Evolutionary conservation across 805 yeast genomes (phyloP), one percentile per base, ranked within the genome.

Genomic region (Monosporozyma aquatica): DNA sequence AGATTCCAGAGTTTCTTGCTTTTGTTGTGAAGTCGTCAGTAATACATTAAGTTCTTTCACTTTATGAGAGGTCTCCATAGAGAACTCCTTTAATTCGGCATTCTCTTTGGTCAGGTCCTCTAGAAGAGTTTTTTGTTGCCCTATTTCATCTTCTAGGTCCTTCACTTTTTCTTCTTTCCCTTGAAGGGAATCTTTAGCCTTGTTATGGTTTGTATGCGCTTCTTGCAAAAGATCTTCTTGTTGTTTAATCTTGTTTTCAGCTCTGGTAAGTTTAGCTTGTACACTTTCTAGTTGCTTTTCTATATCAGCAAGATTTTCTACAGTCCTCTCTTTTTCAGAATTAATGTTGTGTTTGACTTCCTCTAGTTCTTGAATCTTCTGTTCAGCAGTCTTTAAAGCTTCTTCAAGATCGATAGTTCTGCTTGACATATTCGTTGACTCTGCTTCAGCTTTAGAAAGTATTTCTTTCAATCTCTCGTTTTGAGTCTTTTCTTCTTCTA

Each of bases 1-100:
- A 8, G 27, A 10, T 18, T 43, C 17, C 4, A 43, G 15, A n/a
- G 18, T 28, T n/a, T 42, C 41, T 2, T 41, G 45, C 30, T 47
- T 46, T 33, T 42, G 46, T 21, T 47, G 38, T 23, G 25, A 23
- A 23, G 6, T 23, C 9, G 6, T 9, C 9, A 23, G 8, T 9
- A 23, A 23, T 9, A 9, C 25, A 23, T 23, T 9, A 25, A 49
- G 28, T n/a, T 28, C 36, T 15, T 43, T 48, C 6, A 29, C 15
- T 22, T 41, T 22, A 9, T 26, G 7, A 9, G 13, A 13, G 3
- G 25, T 18, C 13, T 25, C 20, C 6, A 18, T 24, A 26, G 6
- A 13, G 7, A 17, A 2, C 11, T 22, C 11, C 4, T 24, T 27
- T 4, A 9, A 20, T 15, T 30, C 6, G 9, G 28, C 18, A 23